Evolutionary conservation across 163 green algal genomes (phyloP), one percentile per base, ranked within the genome.

Genomic region (Chlorella variabilis): DNA sequence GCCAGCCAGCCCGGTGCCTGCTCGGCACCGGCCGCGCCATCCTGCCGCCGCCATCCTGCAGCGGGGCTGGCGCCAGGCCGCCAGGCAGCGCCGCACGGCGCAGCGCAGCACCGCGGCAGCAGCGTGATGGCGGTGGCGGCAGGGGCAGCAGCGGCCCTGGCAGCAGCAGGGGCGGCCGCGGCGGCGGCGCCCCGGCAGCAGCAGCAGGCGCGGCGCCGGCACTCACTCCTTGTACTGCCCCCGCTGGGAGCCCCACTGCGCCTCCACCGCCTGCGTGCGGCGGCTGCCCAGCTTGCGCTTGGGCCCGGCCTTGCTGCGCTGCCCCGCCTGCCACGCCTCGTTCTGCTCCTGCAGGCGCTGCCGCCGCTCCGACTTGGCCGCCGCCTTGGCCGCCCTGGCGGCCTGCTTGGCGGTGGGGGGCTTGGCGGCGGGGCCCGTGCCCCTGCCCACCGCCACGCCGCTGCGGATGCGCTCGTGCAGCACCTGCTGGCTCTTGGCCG

Each of bases 161-260:
- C n/a, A n/a, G n/a, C n/a, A n/a, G n/a, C n/a, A n/a, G n/a, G n/a
- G n/a, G n/a, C n/a, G n/a, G n/a, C n/a, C n/a, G n/a, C n/a, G n/a
- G n/a, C n/a, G n/a, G n/a, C n/a, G n/a, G n/a, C n/a, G n/a, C n/a
- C n/a, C n/a, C n/a, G n/a, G n/a, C n/a, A n/a, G n/a, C n/a, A n/a
- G n/a, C n/a, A n/a, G n/a, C n/a, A n/a, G n/a, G n/a, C n/a, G n/a
- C n/a, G n/a, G n/a, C n/a, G n/a, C n/a, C n/a, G n/a, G n/a, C n/a
- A n/a, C 77, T 83, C 77, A 83, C 77, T 69, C 77, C 8, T 77
- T 68, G 65, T 67, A 83, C 48, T 77, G 48, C 0, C 77, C 77
- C 21, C 36, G 42, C 27, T 13, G 33, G 11, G 11, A 49, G 34
- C 65, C 65, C 77, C 77, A 83, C 77, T 42, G 27, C 65, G 65